A percentile compares a stretch with the other conserved stretches of the same genome.
Conservation (phyloP, 257 asterid genomes). For the Plantago major region DNA sequence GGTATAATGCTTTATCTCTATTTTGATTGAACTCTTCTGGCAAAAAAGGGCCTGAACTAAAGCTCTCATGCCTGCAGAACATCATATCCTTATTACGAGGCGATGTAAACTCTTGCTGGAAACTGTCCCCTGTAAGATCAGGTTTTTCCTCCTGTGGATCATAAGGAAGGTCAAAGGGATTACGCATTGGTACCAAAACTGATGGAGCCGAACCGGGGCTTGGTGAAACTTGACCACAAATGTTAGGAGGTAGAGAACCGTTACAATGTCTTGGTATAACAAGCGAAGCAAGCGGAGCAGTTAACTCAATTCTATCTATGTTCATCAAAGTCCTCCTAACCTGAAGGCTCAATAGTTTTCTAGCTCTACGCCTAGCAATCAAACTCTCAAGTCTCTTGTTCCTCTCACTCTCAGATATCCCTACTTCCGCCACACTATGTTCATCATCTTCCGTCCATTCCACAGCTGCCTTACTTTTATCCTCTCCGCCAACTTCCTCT, state of each 20-base stretch:
- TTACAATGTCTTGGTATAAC: slow-evolving; percentile 34
- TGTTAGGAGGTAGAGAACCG: slow-evolving; percentile 14
- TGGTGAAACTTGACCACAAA: slow-evolving; percentile 32
- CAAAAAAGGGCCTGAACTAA: slow-evolving; percentile 34
- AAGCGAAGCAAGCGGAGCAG: slow-evolving; percentile 34
- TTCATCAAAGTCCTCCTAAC: slow-evolving; percentile 45
- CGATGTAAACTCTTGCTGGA: slow-evolving; percentile 55
- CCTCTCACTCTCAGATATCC: slow-evolving; percentile 61
- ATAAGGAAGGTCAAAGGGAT: slow-evolving; percentile 90
- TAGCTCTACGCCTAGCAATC: slow-evolving; percentile 75
- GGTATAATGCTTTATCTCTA: slow-evolving; percentile 17
- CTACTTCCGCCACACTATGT: slow-evolving; percentile 53
- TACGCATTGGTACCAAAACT: slow-evolving; percentile 50
- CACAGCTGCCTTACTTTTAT: slow-evolving; percentile 29
- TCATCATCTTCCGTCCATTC: slow-evolving; percentile 40
- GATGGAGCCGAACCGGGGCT: slow-evolving; percentile 91
- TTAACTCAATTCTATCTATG: slow-evolving; percentile 28
- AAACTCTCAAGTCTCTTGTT: slow-evolving; percentile 77
- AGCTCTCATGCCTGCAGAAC: slow-evolving; percentile 67
- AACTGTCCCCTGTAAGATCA: slow-evolving; percentile 72
- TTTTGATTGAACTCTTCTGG: slow-evolving; percentile 23
- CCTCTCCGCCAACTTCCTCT: slow-evolving; percentile 36
- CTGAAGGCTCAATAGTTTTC: slow-evolving; percentile 45
- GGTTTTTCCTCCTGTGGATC: slow-evolving; percentile 92
- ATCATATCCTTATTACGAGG: slow-evolving; percentile 38